Base-by-base conservation (phyloP, 495 filamentous ascomycete genomes). In the Cercophora scortea region DNA sequence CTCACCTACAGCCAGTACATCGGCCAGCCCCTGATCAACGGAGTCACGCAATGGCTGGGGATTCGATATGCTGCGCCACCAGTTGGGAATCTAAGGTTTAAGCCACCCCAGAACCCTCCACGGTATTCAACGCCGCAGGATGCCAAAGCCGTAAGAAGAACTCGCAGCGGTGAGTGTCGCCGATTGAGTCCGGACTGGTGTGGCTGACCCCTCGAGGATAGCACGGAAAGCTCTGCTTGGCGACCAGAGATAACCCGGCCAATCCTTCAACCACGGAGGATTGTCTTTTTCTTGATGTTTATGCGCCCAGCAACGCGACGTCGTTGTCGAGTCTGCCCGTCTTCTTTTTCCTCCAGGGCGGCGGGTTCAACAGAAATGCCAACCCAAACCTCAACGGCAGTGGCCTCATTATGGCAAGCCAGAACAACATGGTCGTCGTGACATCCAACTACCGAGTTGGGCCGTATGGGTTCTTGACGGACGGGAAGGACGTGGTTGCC, bases 391-490 rank as follows among this genome's bases (percentile, higher is more conserved):
- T 79, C 54, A 82, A 89, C 58, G 85, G 78, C 0, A 76, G 71
- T 4, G 71, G 71, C 8, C 65, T 89, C n/a, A 70, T 89, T 50
- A 46, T 69, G 57, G 79, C 79, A 0, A 79, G 79, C 7, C 71
- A 69, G 4, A 64, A 71, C 49, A 70, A 75, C 40, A 82, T 90
- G 41, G 68, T 90, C 1, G 71, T 88, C 6, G 82, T 91, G 12
- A 85, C 75, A 39, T 81, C 89, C 69, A 91, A 89, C 63, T 76
- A 76, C 56, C 82, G 86, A 8, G 84, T 89, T 12, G 85, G 86
- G 0, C 75, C 82, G 0, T 86, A 79, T 59, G 86, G 87, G 0
- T 89, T 88, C 55, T 69, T 89, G 1, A 79, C 85, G 0, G 74
- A 79, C 45, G 59, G 75, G 7, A 75, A 83, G 55, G 63, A 86